A percentile compares a stretch with the other conserved stretches of the same genome.
Conservation (phyloP, 306 rosid species). For the Astragalus glycyphyllos region DNA sequence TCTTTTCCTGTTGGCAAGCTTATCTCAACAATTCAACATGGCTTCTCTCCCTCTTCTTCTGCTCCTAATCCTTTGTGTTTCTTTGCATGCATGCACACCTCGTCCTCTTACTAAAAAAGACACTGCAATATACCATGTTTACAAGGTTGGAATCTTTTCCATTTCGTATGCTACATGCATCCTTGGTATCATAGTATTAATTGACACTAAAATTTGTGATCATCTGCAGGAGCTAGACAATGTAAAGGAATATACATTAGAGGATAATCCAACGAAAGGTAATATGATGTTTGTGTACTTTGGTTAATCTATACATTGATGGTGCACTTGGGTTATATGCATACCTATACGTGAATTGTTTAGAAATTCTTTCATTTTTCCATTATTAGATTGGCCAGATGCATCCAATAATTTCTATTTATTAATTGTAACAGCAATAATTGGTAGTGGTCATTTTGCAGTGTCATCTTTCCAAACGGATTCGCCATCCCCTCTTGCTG, state of each 20-base stretch:
- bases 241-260: constrained; percentile 33
- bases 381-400: neutral
- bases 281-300: neutral
- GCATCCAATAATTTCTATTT: constrained; percentile 7
- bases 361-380: neutral
- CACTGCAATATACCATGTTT: constrained; percentile 22
- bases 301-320: neutral
- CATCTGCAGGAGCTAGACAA: constrained; percentile 50
- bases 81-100: constrained; percentile 74
- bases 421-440: neutral
- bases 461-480: constrained; percentile 48
- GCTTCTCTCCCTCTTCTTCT: constrained; percentile 47
- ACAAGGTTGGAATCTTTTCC: constrained; percentile 44
- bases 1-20: neutral
- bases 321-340: neutral
- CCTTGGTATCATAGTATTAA: too few relatives aligned
- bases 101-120: constrained; percentile 41
- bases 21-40: constrained; percentile 55
- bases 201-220: constrained; percentile 8
- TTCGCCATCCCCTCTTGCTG: constrained; percentile 29
- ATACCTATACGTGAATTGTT: neutral
- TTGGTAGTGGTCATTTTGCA: constrained; percentile 43
- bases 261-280: constrained; percentile 8
- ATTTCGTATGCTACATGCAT: too few relatives aligned
- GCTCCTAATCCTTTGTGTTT: constrained; percentile 47